Evolutionary conservation across 2,329 filamentous ascomycete species (phyloP).

Genomic region (Phyllosticta ampelicida): DNA sequence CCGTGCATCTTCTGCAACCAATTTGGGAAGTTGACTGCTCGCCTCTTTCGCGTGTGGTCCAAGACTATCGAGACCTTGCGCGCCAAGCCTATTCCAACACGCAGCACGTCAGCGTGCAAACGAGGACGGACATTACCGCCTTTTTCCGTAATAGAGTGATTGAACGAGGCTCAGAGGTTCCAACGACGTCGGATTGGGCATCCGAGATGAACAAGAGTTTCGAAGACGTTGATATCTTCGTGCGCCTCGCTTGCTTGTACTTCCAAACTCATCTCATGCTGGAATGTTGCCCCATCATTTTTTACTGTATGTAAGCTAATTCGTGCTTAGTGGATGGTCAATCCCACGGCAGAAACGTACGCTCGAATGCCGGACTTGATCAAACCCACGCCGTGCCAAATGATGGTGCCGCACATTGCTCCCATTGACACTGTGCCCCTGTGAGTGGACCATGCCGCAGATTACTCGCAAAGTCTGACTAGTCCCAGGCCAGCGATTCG

Average conservation of each 20-base stretch:
- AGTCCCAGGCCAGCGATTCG: conserved; percentile 3
- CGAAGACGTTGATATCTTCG: conserved; percentile 7
- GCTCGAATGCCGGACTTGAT: conserved; percentile 6
- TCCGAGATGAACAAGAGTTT: conserved; percentile 9
- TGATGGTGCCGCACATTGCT: conserved; percentile 8
- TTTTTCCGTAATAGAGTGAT: background rate
- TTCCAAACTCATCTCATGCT: conserved; percentile 7
- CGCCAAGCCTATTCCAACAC: background rate
- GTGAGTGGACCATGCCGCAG: no score
- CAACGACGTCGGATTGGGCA: conserved; percentile 1
- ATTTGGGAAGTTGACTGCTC: conserved; percentile 2
- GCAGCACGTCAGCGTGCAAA: background rate
- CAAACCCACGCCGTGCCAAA: conserved; percentile 7
- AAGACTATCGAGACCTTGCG: conserved; percentile 6
- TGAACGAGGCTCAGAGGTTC: background rate
- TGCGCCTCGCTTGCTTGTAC: conserved; percentile 7
- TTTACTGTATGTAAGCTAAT: background rate
- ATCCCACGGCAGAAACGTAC: conserved; percentile 9
- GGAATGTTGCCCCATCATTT: background rate
- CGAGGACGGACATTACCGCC: conserved; percentile 1
- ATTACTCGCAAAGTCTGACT: background rate
- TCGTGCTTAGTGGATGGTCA: conserved; percentile 7
- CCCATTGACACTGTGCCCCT: conserved; percentile 6
- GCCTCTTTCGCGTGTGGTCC: conserved; percentile 3
- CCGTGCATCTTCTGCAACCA: conserved; percentile 8